Percentiles rank a stretch among this genome's conserved stretches.
Evolutionary conservation across 2,329 filamentous ascomycete genomes (phyloP).

Genomic region (Ophiostoma fasciatum): DNA sequence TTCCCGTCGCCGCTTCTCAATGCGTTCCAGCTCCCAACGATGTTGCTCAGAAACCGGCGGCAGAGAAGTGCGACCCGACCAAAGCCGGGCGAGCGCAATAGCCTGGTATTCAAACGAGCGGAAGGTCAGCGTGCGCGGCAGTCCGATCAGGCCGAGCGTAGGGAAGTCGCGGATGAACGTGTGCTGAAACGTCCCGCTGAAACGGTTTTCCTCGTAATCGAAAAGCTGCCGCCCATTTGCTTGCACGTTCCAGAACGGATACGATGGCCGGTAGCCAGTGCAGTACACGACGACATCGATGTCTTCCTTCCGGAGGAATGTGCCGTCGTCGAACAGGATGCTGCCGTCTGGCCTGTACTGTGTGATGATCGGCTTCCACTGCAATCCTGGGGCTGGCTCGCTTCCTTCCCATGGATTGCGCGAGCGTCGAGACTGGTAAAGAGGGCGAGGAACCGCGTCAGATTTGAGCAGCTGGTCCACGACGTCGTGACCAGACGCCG

Average conservation of each 20-base stretch:
- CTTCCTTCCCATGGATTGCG: slow-evolving; percentile 34
- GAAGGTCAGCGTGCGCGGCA: slow-evolving; percentile 30
- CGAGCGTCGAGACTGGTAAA: slow-evolving; percentile 47
- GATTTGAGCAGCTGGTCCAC: slow-evolving; percentile 49
- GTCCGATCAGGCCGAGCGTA: slow-evolving; percentile 34
- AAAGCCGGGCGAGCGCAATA: slow-evolving; percentile 20
- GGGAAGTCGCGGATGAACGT: slow-evolving; percentile 34
- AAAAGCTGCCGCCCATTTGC: slow-evolving; percentile 31
- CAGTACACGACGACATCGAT: slow-evolving; percentile 72
- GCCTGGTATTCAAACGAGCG: slow-evolving; percentile 25
- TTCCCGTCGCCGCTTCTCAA: slow-evolving; percentile 16
- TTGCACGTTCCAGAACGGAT: slow-evolving; percentile 52
- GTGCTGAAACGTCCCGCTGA: slow-evolving; percentile 31
- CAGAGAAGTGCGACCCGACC: slow-evolving; percentile 23
- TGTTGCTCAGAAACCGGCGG: slow-evolving; percentile 24
- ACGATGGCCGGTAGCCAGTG: slow-evolving; percentile 77
- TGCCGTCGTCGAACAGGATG: slow-evolving; percentile 35
- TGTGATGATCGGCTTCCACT: slow-evolving; percentile 39
- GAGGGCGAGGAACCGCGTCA: slow-evolving; percentile 23
- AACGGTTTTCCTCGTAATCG: slow-evolving; percentile 30
- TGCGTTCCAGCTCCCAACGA: slow-evolving; percentile 31
- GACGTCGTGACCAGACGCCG: slow-evolving; percentile 73
- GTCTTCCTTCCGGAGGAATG: slow-evolving; percentile 37
- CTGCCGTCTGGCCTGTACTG: slow-evolving; percentile 31
- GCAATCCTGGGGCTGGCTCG: slow-evolving; percentile 41